Conservation (phyloP, 306 rosid genomes). For the Hippophae rhamnoides region DNA sequence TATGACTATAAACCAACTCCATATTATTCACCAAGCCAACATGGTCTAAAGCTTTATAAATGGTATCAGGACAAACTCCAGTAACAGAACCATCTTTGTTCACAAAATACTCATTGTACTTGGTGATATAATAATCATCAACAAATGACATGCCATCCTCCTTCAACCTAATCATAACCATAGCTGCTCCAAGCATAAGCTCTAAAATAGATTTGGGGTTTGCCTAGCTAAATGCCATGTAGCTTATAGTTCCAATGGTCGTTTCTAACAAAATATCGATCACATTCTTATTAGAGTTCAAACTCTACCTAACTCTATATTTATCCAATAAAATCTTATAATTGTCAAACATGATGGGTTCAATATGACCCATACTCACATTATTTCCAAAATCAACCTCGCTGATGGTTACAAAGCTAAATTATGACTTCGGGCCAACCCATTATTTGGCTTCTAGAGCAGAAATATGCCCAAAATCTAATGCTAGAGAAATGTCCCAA, state of each 20-base stretch:
- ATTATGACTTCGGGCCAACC: constrained; percentile 13
- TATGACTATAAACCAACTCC: constrained; percentile 53
- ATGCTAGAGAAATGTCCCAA: constrained; percentile 71
- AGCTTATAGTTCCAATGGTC: constrained; percentile 50
- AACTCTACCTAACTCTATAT: constrained; percentile 68
- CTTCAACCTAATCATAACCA: constrained; percentile 61
- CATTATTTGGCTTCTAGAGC: constrained; percentile 12
- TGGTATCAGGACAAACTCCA: constrained; percentile 86
- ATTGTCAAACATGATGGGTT: constrained; percentile 60
- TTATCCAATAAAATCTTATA: constrained; percentile 49
- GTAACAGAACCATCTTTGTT: constrained; percentile 35
- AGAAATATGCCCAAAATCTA: constrained; percentile 58
- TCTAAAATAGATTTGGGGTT: constrained; percentile 34
- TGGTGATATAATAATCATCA: constrained; percentile 63
- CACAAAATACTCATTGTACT: constrained; percentile 50
- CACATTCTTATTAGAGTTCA: constrained; percentile 35
- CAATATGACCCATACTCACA: constrained; percentile 18
- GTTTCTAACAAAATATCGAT: constrained; percentile 76
- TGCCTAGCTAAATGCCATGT: constrained; percentile 95
- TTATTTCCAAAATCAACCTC: constrained; percentile 2
- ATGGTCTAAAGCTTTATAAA: constrained; percentile 33
- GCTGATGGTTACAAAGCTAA: constrained; percentile 32
- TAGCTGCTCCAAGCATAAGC: constrained; percentile 72
- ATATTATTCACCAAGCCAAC: constrained; percentile 46
- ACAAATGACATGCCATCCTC: constrained; percentile 67